These are phyloP conservation scores for Infundibulicybe gibba DNA, from an alignment of 768 basidiomycete genomes.

Conservation along the genomic window DNA sequence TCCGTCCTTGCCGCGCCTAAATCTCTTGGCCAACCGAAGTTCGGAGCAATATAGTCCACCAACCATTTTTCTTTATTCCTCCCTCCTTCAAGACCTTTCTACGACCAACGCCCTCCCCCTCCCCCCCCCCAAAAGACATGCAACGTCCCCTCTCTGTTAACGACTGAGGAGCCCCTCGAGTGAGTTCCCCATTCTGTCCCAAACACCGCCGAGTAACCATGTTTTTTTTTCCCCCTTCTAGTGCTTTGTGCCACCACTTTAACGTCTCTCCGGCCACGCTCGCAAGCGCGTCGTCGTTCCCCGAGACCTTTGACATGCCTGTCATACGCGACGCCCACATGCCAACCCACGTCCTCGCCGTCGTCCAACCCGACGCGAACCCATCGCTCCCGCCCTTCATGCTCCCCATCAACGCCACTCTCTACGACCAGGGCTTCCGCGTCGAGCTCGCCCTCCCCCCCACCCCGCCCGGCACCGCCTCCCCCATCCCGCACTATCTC, in stretches of 20 bases:
- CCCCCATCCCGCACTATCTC: conserved; percentile 24
- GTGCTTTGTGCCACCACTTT: conserved; percentile 42
- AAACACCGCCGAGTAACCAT: not conserved
- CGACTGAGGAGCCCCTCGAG: conserved; percentile 29
- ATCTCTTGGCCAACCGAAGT: no score
- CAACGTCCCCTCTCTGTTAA: conserved; percentile 28
- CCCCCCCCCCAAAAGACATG: conserved; percentile 20
- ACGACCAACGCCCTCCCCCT: conserved; percentile 4
- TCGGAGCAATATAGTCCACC: no score
- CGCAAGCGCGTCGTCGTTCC: conserved; percentile 22
- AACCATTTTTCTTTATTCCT: no score
- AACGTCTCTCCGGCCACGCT: conserved; percentile 26
- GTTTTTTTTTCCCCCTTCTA: conserved; percentile 15
- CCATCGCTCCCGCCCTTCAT: conserved; percentile 32
- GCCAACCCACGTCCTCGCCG: conserved; percentile 58
- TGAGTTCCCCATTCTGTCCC: conserved; percentile 11
- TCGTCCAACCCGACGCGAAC: conserved; percentile 26
- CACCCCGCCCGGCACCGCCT: conserved; percentile 25
- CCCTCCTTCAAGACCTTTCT: no score
- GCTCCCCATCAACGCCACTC: conserved; percentile 48
- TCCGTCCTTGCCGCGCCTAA: no score
- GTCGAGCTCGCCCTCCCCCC: conserved; percentile 31
- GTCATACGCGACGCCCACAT: conserved; percentile 39
- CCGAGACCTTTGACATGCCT: conserved; percentile 43
- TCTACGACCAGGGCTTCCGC: conserved; percentile 38